A percentile compares a stretch with the other conserved stretches of the same genome.
Conservation (phyloP, 2,329 filamentous ascomycete species). For the Hymenotorrendiella dingleyae region DNA sequence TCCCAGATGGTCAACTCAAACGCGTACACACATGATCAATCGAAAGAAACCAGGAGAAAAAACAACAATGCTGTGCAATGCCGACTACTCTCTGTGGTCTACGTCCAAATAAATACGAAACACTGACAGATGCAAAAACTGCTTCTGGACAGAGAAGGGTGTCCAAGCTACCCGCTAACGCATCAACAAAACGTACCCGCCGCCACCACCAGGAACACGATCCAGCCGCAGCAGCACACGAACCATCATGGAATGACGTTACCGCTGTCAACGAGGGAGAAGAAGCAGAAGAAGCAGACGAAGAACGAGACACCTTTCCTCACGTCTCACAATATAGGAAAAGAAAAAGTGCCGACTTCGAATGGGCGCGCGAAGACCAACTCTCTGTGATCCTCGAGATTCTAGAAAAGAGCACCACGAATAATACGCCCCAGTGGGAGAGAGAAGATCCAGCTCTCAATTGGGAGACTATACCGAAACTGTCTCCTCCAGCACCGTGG, state of each 20-base stretch:
- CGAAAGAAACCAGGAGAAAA: too few relatives aligned
- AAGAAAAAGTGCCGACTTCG: conserved; percentile 8
- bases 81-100: conserved; percentile 6
- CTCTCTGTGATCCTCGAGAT: conserved; percentile 22
- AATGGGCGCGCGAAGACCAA: conserved; percentile 23
- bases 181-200: background rate
- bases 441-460: background rate
- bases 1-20: too few relatives aligned
- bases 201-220: background rate
- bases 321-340: background rate
- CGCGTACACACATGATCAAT: too few relatives aligned
- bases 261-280: too few relatives aligned
- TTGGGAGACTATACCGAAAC: background rate
- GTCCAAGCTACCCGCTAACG: background rate
- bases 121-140: too few relatives aligned
- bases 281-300: too few relatives aligned
- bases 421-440: conserved; percentile 5
- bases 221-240: background rate
- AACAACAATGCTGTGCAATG: background rate
- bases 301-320: background rate
- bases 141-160: background rate
- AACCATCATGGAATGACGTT: background rate
- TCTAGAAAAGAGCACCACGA: conserved; percentile 12
- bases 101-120: too few relatives aligned
- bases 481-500: conserved; percentile 2